Conservation (phyloP, 768 basidiomycete genomes). For the Phanerochaete carnosa region DNA sequence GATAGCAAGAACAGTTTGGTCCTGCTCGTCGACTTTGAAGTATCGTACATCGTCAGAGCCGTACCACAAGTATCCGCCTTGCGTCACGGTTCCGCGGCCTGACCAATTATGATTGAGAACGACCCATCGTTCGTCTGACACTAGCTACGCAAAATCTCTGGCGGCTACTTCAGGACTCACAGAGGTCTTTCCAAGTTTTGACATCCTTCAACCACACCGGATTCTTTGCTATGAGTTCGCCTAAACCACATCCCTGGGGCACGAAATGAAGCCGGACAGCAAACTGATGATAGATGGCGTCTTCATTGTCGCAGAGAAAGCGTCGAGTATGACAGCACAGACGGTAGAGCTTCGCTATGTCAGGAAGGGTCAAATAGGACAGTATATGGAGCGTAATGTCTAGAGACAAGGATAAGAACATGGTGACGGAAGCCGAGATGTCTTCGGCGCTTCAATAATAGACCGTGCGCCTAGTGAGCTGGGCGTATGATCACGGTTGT, state of each 20-base stretch:
- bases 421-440: not conserved
- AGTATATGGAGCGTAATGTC: conserved; percentile 20
- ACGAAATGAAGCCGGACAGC: conserved; percentile 19
- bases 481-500: too few relatives aligned
- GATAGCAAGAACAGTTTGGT: conserved; percentile 4
- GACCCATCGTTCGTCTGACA: conserved; percentile 11
- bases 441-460: not conserved
- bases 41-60: conserved; percentile 3
- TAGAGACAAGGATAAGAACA: conserved; percentile 14
- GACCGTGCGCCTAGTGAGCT: too few relatives aligned
- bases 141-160: not conserved
- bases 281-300: conserved; percentile 20
- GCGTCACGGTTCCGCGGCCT: conserved; percentile 16
- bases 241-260: conserved; percentile 9
- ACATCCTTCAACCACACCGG: conserved; percentile 10
- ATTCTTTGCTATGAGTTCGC: conserved; percentile 5
- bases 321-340: conserved; percentile 8
- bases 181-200: conserved; percentile 21
- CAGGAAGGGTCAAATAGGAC: conserved; percentile 17
- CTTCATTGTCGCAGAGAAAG: conserved; percentile 18
- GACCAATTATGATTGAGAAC: conserved; percentile 20
- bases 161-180: conserved; percentile 6
- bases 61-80: conserved; percentile 15
- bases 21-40: conserved; percentile 18
- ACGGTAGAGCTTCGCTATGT: conserved; percentile 12